A percentile compares a stretch with the other conserved stretches of the same genome.
Conservation (phyloP, 179 eudicot species). For the Beta lomatogona region DNA sequence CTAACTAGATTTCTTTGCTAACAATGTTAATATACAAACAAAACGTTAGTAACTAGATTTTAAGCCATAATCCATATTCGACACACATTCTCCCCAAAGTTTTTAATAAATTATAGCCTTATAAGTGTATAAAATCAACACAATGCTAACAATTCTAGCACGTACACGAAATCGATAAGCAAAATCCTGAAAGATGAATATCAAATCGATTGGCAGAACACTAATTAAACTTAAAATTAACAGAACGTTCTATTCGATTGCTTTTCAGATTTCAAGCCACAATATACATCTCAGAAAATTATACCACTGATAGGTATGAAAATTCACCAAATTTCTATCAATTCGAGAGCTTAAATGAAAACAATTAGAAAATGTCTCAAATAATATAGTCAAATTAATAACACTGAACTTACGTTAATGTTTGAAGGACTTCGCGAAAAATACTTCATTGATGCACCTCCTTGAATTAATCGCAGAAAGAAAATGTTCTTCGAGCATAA, state of each 20-base stretch:
- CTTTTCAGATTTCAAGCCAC: too few species aligned
- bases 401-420: slow-evolving; percentile 12
- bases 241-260: too few species aligned
- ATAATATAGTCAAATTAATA: not conserved
- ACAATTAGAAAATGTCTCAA: not conserved
- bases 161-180: not conserved
- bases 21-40: not conserved
- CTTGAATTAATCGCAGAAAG: not conserved
- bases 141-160: not conserved
- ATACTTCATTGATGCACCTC: not conserved
- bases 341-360: not conserved
- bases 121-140: not conserved
- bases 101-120: not conserved
- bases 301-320: not conserved
- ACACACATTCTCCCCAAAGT: not conserved
- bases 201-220: too few species aligned
- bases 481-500: not conserved
- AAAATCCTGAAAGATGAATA: not conserved
- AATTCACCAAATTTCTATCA: not conserved
- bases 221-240: too few species aligned
- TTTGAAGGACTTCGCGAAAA: not conserved
- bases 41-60: not conserved
- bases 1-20: not conserved
- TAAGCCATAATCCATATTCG: not conserved
- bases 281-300: too few species aligned